These are phyloP conservation scores for Pseudozyma pruni DNA, from an alignment of 1,284 basidiomycete species.

Conservation along the genomic window DNA sequence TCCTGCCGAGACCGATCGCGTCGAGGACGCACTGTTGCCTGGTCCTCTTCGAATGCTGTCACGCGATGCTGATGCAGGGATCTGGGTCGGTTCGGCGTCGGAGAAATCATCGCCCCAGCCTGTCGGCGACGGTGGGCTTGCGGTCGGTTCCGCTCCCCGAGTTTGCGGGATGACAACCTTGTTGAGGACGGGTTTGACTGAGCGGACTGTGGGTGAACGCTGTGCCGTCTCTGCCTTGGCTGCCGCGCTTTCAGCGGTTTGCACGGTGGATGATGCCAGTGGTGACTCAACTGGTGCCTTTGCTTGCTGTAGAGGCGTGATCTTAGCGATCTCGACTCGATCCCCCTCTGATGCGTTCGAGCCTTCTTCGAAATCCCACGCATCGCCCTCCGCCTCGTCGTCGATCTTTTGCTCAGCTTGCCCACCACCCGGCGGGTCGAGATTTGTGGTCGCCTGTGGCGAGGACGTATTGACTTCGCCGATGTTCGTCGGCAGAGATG, in stretches of 20 bases:
- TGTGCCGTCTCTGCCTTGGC: not conserved
- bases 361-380: slow-evolving; percentile 40
- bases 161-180: not conserved
- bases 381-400: slow-evolving; percentile 29
- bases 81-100: slow-evolving; percentile 8
- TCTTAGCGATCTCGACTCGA: slow-evolving; percentile 12
- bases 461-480: too few relatives aligned
- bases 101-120: slow-evolving; percentile 31
- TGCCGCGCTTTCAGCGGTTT: not conserved
- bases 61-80: slow-evolving; percentile 5
- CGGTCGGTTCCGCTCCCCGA: not conserved
- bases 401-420: not conserved
- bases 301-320: slow-evolving; percentile 1
- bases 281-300: not conserved
- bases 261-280: not conserved
- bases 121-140: slow-evolving; percentile 16
- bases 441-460: too few relatives aligned
- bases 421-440: too few relatives aligned
- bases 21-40: not conserved
- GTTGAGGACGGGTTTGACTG: not conserved
- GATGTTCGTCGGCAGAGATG: too few relatives aligned
- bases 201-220: not conserved
- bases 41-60: not conserved
- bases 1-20: slow-evolving; percentile 1
- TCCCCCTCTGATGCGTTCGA: slow-evolving; percentile 32